A percentile compares a stretch with the other conserved stretches of the same genome.
Evolutionary conservation across 2,329 filamentous ascomycete genomes (phyloP).

Genomic region (Phialophora macrospora): DNA sequence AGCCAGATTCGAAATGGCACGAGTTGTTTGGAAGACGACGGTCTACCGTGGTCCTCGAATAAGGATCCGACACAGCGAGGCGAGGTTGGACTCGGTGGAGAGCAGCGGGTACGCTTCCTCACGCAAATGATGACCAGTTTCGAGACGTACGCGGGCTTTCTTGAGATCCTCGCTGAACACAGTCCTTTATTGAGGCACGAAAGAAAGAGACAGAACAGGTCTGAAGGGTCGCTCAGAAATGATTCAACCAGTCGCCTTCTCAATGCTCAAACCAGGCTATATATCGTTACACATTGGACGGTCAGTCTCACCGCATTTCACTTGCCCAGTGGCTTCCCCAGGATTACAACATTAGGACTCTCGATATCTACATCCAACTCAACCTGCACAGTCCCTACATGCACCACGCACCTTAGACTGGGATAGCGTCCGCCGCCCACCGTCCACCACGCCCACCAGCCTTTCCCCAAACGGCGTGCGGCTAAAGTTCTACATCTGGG

Average conservation of each 20-base stretch:
- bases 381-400: not conserved
- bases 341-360: not conserved
- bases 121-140: too few species aligned
- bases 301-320: not conserved
- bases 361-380: not conserved
- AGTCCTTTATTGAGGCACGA: not conserved
- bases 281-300: not conserved
- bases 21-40: too few species aligned
- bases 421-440: not conserved
- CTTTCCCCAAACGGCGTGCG: not conserved
- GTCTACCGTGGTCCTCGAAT: too few species aligned
- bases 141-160: too few species aligned
- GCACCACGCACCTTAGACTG: not conserved
- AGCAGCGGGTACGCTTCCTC: too few species aligned
- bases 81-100: too few species aligned
- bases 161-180: not conserved
- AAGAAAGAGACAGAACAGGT: not conserved
- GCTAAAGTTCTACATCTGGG: not conserved
- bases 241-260: not conserved
- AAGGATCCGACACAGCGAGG: too few species aligned
- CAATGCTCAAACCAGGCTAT: not conserved
- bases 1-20: too few species aligned
- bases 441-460: not conserved
- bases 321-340: not conserved
- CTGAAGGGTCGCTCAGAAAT: not conserved